These are phyloP conservation scores for Cercospora zeae-maydis DNA, from an alignment of 2,329 filamentous ascomycete species.

Conservation along the genomic window DNA sequence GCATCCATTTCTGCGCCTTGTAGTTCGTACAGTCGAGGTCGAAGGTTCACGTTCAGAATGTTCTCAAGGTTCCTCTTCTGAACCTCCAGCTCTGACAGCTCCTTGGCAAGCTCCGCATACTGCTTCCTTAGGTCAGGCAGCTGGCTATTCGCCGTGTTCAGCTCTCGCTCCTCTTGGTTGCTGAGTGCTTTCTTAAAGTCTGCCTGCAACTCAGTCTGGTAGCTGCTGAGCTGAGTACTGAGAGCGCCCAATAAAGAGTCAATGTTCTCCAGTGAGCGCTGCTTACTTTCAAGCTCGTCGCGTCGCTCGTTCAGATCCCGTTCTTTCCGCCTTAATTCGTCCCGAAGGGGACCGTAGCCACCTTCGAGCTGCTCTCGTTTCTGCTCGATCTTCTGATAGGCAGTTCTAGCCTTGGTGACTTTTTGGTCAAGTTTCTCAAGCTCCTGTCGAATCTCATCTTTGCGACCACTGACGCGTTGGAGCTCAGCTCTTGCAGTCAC, in stretches of 20 bases:
- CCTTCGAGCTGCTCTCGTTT: conserved; percentile 72
- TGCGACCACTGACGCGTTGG: conserved; percentile 63
- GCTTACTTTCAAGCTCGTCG: conserved; percentile 70
- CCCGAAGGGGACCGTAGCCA: conserved; percentile 74
- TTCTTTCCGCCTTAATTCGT: conserved; percentile 73
- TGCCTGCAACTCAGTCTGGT: conserved; percentile 74
- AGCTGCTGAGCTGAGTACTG: conserved; percentile 68
- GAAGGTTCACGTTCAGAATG: conserved; percentile 83
- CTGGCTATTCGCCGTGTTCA: conserved; percentile 66
- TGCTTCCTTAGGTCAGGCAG: conserved; percentile 73
- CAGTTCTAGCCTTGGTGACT: conserved; percentile 80
- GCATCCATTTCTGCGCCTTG: conserved; percentile 70
- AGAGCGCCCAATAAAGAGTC: conserved; percentile 57
- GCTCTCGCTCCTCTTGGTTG: conserved; percentile 72
- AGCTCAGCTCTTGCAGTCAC: conserved; percentile 71
- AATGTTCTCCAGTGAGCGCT: conserved; percentile 62
- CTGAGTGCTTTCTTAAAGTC: conserved; percentile 91
- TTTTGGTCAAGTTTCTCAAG: conserved; percentile 81
- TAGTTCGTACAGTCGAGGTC: conserved; percentile 81
- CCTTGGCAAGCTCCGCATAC: conserved; percentile 69
- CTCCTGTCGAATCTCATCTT: conserved; percentile 63
- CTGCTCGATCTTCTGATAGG: conserved; percentile 78
- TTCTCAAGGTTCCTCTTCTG: conserved; percentile 81
- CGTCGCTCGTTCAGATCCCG: conserved; percentile 69
- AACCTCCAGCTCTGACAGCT: conserved; percentile 72